Evolutionary conservation across 1,139 yeast species (phyloP), one percentile per base, ranked within the genome.

Genomic region (Spathaspora jeffriesii): DNA sequence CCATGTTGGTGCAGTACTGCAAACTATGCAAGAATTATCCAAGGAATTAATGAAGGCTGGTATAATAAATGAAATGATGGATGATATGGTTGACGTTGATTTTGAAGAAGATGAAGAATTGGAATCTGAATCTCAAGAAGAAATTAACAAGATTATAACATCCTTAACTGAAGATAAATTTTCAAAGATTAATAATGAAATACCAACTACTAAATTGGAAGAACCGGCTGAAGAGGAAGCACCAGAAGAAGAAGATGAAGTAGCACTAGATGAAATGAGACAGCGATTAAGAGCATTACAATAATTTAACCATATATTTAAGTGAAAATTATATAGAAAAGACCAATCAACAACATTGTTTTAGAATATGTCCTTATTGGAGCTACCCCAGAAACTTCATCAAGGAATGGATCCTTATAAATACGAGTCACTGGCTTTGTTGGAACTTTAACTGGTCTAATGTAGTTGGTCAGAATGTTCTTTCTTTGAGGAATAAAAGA

Each of bases 31-130:
- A 61, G 96, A 86, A 56, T 70, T 95, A 51, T 88, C 93, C 52
- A 85, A 82, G 61, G 99, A 95, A 65, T 76, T 95, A 61, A 85
- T 88, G 81, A 88, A 87, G 63, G 84, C 96, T 3, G 99, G 99
- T 0, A 81, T 95, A 43, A 91, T 95, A 51, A 91, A 88, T 57
- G 99, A 95, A 62, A 93, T 95, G 98, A 84, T 92, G 65, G 91
- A 88, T 48, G 99, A 95, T 61, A 84, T 90, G 59, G 73, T 93
- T 49, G 98, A 92, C 52, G 69, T 79, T 47, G 74, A 85, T 38
- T 82, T 78, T 45, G 90, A 68, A 40, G 50, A 50, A 34, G 75
- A 84, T 47, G 86, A 76, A 39, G 89, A 85, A 49, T 78, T 82
- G 51, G 85, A 85, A 46, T 82, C 79, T 44, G 86, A 82, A 51